Percentiles rank a stretch among this genome's conserved stretches.
phyloP scores from a whole-genome alignment of 23 red algal species.

The Gracilaria caudata region DNA sequence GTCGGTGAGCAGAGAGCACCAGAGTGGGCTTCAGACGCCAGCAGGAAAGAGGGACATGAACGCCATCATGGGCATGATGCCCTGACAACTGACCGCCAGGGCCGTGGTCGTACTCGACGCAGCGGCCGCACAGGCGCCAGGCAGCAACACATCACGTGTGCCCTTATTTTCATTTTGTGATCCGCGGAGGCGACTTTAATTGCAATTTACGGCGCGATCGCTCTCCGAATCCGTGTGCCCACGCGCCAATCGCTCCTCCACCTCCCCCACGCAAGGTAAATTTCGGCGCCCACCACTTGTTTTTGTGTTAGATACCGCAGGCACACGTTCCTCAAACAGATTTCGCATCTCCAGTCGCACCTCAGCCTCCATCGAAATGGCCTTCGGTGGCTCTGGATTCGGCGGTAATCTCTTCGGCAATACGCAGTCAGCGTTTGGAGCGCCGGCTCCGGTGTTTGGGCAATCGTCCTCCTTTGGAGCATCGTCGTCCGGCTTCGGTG shows the following conservation, averaged over 20 bases:
- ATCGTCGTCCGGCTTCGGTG: slow-evolving; percentile 26
- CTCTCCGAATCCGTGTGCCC: neutral
- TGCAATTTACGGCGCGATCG: neutral
- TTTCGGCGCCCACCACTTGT: neutral
- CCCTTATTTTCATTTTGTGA: neutral
- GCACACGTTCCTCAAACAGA: neutral
- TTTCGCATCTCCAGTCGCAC: neutral
- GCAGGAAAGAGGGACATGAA: no score
- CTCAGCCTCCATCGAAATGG: neutral
- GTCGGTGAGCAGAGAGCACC: no score
- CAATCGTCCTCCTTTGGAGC: slow-evolving; percentile 21
- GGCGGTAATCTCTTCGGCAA: slow-evolving; percentile 39
- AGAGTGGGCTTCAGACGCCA: no score
- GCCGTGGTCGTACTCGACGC: neutral
- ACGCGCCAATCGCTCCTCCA: neutral
- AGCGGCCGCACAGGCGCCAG: neutral
- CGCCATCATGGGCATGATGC: neutral
- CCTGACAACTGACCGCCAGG: neutral
- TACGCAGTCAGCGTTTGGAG: slow-evolving; percentile 29
- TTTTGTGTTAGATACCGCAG: neutral
- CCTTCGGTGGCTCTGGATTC: slow-evolving; percentile 43
- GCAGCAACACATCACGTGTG: neutral
- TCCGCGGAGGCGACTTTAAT: neutral
- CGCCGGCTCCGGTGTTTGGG: slow-evolving; percentile 26
- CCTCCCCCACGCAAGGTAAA: neutral